Evolutionary conservation across 257 asterid genomes (phyloP).

Genomic region (Leonotis leonurus): DNA sequence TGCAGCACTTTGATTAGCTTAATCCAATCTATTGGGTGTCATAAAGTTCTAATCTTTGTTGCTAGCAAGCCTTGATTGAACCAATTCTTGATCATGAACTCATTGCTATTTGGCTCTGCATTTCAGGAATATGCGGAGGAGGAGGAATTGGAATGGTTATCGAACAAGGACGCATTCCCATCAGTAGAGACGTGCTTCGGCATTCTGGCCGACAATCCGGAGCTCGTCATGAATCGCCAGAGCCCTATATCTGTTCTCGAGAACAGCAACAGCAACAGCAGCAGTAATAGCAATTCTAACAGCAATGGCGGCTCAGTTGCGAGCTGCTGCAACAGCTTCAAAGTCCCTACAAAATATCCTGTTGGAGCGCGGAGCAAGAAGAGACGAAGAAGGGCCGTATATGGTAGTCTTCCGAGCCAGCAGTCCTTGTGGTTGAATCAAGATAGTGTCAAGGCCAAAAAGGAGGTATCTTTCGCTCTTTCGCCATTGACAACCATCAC

Average conservation of each 20-base stretch:
- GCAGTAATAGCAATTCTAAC: conserved; percentile 17
- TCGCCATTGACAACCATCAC: conserved; percentile 17
- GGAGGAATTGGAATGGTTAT: conserved; percentile 84
- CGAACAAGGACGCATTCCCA: conserved; percentile 82
- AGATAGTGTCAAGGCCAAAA: conserved; percentile 28
- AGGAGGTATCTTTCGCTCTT: too few relatives aligned
- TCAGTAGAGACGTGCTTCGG: conserved; percentile 64
- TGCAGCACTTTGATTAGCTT: neutral
- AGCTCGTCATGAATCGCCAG: conserved; percentile 32
- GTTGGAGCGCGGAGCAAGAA: conserved; percentile 61
- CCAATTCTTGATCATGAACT: neutral
- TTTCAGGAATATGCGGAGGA: conserved; percentile 43
- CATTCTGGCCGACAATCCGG: conserved; percentile 40
- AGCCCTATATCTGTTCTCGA: conserved; percentile 79
- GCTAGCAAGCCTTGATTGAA: too few relatives aligned
- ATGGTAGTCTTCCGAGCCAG: conserved; percentile 20
- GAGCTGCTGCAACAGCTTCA: conserved; percentile 50
- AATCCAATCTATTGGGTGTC: neutral
- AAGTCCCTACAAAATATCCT: conserved; percentile 46
- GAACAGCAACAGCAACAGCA: conserved; percentile 46
- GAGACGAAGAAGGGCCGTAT: conserved; percentile 25
- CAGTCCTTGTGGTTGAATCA: conserved; percentile 26
- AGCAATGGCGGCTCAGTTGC: conserved; percentile 28
- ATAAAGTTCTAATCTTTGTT: conserved; percentile 8
- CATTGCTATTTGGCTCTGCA: neutral